Base-by-base conservation (phyloP, 495 filamentous ascomycete species). In the Antarctomyces pellizariae region DNA sequence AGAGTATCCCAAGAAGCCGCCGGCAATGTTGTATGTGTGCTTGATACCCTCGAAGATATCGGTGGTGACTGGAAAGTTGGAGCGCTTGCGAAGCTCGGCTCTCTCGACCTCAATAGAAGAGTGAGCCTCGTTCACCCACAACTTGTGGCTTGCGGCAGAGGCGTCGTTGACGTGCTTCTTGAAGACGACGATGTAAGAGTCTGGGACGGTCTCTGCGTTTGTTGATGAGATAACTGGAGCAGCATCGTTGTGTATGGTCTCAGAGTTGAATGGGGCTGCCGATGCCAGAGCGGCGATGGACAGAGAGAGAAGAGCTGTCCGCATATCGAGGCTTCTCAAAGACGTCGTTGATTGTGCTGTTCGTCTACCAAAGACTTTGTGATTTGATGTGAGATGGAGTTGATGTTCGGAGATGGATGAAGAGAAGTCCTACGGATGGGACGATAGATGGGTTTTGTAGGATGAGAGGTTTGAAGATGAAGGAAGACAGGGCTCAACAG, bases 161-260 rank as follows among this genome's bases (percentile, higher is more conserved):
- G 53, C 52, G 13, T 67, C 49, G 32, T 57, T 56, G 29, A 99
- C 73, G 46, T 93, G 79, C 50, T 84, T 75, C 70, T 99, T 95
- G 67, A 99, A 93, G 37, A 90, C 78, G 53, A 99, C 54, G 52
- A 99, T 92, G 50, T 95, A 99, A 20, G 77, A 79, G 55, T 92
- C 74, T 24, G 79, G 75, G 18, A 99, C 64, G 31, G 56, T 53
- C 36, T 76, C 54, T 15, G 79, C 59, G 40, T 73, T 71, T 15
- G 59, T 50, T 5, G 82, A 73, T 9, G 82, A 84, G 39, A 95
- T 56, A 36, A 99, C 59, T 38, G 89, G 89, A 36, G 89, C 86
- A 22, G 71, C 71, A 34, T 71, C 77, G 39, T 76, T 70, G 50
- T 89, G 74, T 48, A 86, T 75, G 37, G 79, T 74, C 37, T 70